Conservation (phyloP, 2,329 filamentous ascomycete genomes). For the Nemania bipapillata region DNA sequence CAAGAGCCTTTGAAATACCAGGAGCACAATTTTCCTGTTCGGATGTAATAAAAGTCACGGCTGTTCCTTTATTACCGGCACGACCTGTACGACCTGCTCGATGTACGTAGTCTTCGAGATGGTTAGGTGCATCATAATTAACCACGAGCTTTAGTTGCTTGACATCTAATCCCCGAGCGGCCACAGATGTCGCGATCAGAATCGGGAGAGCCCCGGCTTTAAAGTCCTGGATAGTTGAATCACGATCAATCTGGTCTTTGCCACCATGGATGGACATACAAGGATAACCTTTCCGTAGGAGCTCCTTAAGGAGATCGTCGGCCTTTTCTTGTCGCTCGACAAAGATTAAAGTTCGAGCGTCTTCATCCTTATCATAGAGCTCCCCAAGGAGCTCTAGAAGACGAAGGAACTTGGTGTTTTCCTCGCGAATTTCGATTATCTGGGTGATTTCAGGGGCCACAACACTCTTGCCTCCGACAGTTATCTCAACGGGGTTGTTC, state of each 20-base stretch:
- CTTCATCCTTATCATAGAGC: constrained; percentile 86
- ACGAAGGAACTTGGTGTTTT: constrained; percentile 83
- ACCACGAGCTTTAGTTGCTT: constrained; percentile 95
- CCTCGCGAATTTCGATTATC: constrained; percentile 85
- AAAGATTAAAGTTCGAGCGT: constrained; percentile 88
- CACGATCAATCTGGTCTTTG: constrained; percentile 91
- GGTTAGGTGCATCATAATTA: constrained; percentile 93
- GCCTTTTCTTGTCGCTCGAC: constrained; percentile 92
- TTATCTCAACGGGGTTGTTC: constrained; percentile 86
- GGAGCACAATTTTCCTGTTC: constrained; percentile 91
- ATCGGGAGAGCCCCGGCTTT: constrained; percentile 90
- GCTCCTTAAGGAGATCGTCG: constrained; percentile 79
- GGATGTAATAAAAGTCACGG: constrained; percentile 91
- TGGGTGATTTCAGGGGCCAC: constrained; percentile 94
- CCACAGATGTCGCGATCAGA: constrained; percentile 92
- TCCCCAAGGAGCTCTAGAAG: constrained; percentile 88
- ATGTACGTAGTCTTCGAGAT: constrained; percentile 96
- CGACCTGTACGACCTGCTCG: constrained; percentile 92
- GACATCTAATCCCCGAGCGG: constrained; percentile 92
- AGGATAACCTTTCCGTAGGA: constrained; percentile 85
- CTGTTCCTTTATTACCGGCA: constrained; percentile 92
- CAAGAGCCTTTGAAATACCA: constrained; percentile 90
- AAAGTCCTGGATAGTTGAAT: constrained; percentile 92
- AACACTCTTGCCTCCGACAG: constrained; percentile 86
- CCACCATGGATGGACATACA: constrained; percentile 95